Evolutionary conservation across 202 grass and related monocot genomes (phyloP), one percentile per base, ranked within the genome.

Genomic region (Setaria viridis): DNA sequence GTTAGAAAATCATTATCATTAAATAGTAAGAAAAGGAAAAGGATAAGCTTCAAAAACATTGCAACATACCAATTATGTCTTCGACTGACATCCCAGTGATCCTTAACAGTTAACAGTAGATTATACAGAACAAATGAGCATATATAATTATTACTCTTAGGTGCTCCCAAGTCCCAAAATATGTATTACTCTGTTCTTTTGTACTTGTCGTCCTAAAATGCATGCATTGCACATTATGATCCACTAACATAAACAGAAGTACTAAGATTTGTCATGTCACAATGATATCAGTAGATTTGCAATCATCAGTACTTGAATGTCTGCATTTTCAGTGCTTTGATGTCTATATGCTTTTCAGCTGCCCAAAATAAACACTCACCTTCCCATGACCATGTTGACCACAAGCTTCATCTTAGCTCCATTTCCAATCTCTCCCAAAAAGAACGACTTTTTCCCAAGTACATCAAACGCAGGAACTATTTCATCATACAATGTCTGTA

Each of bases 351-450:
- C 9, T 37, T 74, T 74, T 54, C 29, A 74, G 54, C 32, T 50
- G 33, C 72, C 71, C 50, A 37, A 66, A 67, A 64, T 78, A 69
- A 17, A 89, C 66, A 85, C 12, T 90, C 66, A 99, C 92, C 97
- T 94, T 81, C 97, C 97, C 97, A 99, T 97, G 67, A 99, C 84
- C 94, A 99, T 99, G 80, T 99, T 99, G 16, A 97, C 94, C 21
- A 99, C 97, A 55, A 94, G 90, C 84, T 99, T 97, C 92, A 99
- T 94, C 83, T 94, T 94, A 73, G 97, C 97, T 78, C 97, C 97
- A 85, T 93, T 97, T 90, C 97, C 97, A 85, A 97, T 91, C 45
- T 88, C 87, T 72, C 94, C 92, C 65, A 96, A 59, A 90, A 96
- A 99, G 90, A 99, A 99, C 10, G 97, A 96, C 69, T 85, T 96